Base-by-base conservation (phyloP, 2,329 filamentous ascomycete genomes). In the Aspergillus fijiensis region DNA sequence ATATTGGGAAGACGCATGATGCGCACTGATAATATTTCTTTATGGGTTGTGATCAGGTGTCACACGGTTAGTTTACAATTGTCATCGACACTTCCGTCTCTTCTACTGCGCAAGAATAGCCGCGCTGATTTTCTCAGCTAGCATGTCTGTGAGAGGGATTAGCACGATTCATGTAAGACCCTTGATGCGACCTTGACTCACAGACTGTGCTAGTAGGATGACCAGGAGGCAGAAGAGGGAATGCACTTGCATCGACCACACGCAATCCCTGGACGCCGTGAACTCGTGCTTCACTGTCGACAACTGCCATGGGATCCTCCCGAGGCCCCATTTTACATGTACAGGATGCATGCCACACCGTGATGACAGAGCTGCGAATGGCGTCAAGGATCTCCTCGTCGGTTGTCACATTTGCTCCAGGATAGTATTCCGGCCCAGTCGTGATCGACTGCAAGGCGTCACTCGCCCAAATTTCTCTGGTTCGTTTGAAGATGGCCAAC, bases 401-500 rank as follows among this genome's bases (percentile, higher is more conserved):
- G 0, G 74, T 75, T 19, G 70, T 61, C 19, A 78, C 64, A 19
- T 74, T 60, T 10, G 59, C 16, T 2, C 80, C 74, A 0, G 80
- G 74, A 57, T 69, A 67, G 42, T 68, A 60, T 61, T 79, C 76
- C 0, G 67, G 60, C 0, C 73, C 75, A 16, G 73, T 63, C 10
- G 67, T 58, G 21, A 76, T 65, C 1, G 64, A 50, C 14, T 62
- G 59, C 56, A 75, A 63, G 5, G 56, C 71, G 5, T 60, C 25
- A 21, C 63, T 68, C 5, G 61, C 50, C 51, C 67, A 77, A 0
- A 74, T 67, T 19, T 79, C 60, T 1, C 82, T 76, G 0, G 74
- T 63, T 1, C 81, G 76, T 57, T 77, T 78, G 63, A 78, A 79
- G 0, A 70, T 70, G 0, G 76, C 74, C 11, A 84, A 62, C 3